Conservation (phyloP, 495 filamentous ascomycete species). For the Durotheca rogersii region DNA sequence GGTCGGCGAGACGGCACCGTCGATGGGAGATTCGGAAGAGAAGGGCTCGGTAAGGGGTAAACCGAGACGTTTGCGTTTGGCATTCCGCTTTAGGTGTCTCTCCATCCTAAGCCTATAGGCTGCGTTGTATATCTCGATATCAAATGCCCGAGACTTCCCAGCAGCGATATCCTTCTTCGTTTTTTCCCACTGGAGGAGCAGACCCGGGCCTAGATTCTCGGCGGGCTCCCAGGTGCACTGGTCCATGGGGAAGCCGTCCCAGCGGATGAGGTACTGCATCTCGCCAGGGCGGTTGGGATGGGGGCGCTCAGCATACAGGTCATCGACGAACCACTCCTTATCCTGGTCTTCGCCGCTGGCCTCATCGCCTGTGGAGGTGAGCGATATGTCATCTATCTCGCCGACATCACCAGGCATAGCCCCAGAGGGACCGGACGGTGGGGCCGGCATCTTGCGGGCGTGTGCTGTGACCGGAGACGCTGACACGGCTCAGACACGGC, state of each 20-base stretch:
- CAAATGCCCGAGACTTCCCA: conserved; percentile 48
- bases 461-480: no score
- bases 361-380: conserved; percentile 56
- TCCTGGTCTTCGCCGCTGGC: conserved; percentile 46
- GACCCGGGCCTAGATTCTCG: conserved; percentile 51
- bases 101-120: conserved; percentile 30
- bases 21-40: neutral
- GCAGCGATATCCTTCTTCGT: conserved; percentile 47
- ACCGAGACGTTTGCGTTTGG: conserved; percentile 45
- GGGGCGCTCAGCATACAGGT: conserved; percentile 52
- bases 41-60: conserved; percentile 30
- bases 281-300: conserved; percentile 36
- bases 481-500: no score
- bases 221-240: conserved; percentile 65
- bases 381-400: conserved; percentile 60
- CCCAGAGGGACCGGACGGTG: neutral
- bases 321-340: conserved; percentile 49
- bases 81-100: conserved; percentile 52
- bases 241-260: conserved; percentile 61
- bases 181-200: conserved; percentile 55
- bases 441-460: conserved; percentile 20
- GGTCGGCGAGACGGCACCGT: neutral
- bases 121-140: conserved; percentile 49
- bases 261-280: conserved; percentile 62
- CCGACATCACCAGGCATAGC: conserved; percentile 11